Conservation (phyloP, 129 eudicot genomes). For the Helichrysum umbraculigerum region DNA sequence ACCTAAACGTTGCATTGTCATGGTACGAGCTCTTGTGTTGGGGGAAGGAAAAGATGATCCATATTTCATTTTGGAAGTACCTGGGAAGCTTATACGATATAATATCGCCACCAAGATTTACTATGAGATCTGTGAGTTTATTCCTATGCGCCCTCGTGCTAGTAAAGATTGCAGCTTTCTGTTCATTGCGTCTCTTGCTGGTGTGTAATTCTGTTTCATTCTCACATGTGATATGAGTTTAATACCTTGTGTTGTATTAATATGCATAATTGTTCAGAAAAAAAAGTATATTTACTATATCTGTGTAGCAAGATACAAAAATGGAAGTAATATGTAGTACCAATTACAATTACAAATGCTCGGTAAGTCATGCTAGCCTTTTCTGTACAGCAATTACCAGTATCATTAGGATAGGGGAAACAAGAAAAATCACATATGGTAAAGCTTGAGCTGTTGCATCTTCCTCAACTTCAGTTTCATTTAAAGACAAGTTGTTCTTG, state of each 20-base stretch:
- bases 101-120: neutral
- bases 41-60: neutral
- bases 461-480: constrained; percentile 47
- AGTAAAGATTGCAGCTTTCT: constrained; percentile 2
- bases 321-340: constrained; percentile 10
- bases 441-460: constrained; percentile 52
- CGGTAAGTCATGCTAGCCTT: constrained; percentile 33
- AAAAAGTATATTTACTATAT: too few relatives aligned
- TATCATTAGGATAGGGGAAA: constrained; percentile 64
- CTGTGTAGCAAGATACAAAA: constrained; percentile 8
- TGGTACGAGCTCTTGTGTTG: neutral
- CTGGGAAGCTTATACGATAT: constrained; percentile 4
- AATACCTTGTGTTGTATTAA: too few relatives aligned
- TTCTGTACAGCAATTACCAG: constrained; percentile 59
- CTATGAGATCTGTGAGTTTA: constrained; percentile 9
- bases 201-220: too few relatives aligned
- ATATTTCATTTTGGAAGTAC: constrained; percentile 1
- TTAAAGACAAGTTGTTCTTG: constrained; percentile 38
- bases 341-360: constrained; percentile 17
- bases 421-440: constrained; percentile 66
- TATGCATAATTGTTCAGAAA: too few relatives aligned
- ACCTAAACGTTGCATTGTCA: neutral
- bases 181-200: constrained; percentile 14
- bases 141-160: neutral
- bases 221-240: too few relatives aligned